Percentiles rank a stretch among this genome's conserved stretches.
Evolutionary conservation across 306 rosid species (phyloP).

Genomic region (Prinsepia uniflora): DNA sequence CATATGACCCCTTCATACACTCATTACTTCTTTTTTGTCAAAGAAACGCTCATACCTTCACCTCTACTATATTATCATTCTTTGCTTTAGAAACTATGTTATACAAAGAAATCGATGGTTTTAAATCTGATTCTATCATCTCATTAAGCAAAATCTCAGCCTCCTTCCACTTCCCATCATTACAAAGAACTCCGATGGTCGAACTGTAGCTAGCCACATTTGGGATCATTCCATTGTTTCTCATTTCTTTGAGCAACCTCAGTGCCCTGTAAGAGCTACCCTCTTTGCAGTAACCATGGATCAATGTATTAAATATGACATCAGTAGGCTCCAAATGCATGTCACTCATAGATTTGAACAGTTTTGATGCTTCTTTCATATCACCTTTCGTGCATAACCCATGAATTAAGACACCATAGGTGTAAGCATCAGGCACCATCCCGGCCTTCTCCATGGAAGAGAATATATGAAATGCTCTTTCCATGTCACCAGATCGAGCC

Average conservation of each 20-base stretch:
- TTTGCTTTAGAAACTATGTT: slow-evolving; percentile 35
- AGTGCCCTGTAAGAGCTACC: slow-evolving; percentile 70
- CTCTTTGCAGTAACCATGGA: slow-evolving; percentile 76
- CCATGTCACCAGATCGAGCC: slow-evolving; percentile 41
- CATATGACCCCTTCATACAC: background rate
- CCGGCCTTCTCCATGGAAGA: slow-evolving; percentile 68
- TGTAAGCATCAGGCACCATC: slow-evolving; percentile 52
- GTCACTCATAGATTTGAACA: slow-evolving; percentile 50
- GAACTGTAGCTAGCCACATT: slow-evolving; percentile 55
- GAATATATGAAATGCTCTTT: slow-evolving; percentile 49
- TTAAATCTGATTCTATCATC: slow-evolving; percentile 46
- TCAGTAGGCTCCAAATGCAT: slow-evolving; percentile 48
- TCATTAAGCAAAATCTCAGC: slow-evolving; percentile 48
- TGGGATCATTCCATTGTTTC: slow-evolving; percentile 51
- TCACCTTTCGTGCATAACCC: slow-evolving; percentile 58
- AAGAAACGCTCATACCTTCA: slow-evolving; percentile 1
- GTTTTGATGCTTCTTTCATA: slow-evolving; percentile 65
- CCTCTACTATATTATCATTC: slow-evolving; percentile 11
- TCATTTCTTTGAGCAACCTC: slow-evolving; percentile 67
- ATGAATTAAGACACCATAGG: slow-evolving; percentile 59
- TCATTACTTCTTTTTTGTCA: no score
- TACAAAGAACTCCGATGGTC: slow-evolving; percentile 55
- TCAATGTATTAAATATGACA: slow-evolving; percentile 60
- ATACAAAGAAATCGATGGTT: slow-evolving; percentile 47
- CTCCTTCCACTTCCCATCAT: slow-evolving; percentile 55